Base-by-base conservation (phyloP, 2,329 filamentous ascomycete species). In the Colletotrichum theobromicola region DNA sequence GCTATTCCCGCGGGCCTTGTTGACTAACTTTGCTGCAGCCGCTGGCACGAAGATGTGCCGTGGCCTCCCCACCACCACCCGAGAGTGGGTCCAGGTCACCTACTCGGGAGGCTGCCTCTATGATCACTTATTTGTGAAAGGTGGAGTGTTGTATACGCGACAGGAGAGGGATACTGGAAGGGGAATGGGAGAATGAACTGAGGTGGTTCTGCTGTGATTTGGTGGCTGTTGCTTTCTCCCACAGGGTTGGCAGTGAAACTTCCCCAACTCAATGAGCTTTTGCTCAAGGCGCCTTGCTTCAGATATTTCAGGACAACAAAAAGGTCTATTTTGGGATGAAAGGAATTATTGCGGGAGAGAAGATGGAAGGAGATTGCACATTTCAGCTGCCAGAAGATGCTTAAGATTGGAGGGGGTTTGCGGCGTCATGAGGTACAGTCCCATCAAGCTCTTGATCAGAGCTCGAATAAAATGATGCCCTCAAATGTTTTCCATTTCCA, bases 281-380 rank as follows among this genome's bases (percentile, higher is more conserved):
- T 4, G 42, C 4, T 46, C 1, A n/a, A n/a, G 2, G 4, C 18
- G 1, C 18, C 5, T 2, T 0, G n/a, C 10, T 46, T 9, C n/a
- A 21, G 5, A 10, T 46, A 18, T 21, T 46, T 13, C 10, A 46
- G 42, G 42, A 46, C 9, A 46, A 46, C 21, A 46, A 21, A 6
- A 46, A 21, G 10, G 42, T 18, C n/a, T 46, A 21, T 42, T 13
- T 46, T 46, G 42, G 12, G n/a, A 21, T 46, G n/a, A 46, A 13
- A 21, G n/a, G 21, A 21, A 21, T n/a, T n/a, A n/a, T n/a, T n/a
- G n/a, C n/a, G n/a, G n/a, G 37, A n/a, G 8, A 42, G 2, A 42
- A 42, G 37, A 42, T 42, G 37, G n/a, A 42, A 42, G 37, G 2
- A 42, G 18, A 42, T 42, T 42, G 4, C 37, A n/a, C n/a, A n/a